Percentiles rank a stretch among this genome's conserved stretches.
These are phyloP conservation scores for Cymbopogon citratus DNA, from an alignment of 176 grass and related monocot species.

Conservation along the genomic window DNA sequence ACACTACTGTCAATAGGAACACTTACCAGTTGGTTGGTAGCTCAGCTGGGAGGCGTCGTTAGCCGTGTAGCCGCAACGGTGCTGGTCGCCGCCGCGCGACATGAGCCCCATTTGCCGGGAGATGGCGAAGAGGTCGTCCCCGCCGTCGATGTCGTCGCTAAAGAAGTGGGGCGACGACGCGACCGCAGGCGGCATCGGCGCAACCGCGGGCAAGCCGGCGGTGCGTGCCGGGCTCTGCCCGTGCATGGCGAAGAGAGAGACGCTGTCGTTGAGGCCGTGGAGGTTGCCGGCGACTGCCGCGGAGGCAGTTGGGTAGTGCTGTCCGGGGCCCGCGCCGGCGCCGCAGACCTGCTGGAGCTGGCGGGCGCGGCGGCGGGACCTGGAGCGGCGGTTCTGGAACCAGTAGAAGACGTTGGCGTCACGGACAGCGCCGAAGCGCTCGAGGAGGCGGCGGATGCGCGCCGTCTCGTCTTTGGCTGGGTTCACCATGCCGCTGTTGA, in stretches of 20 bases:
- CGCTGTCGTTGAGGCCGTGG: background rate
- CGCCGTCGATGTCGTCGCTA: conserved; percentile 4
- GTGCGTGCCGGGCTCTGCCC: background rate
- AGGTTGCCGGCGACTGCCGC: background rate
- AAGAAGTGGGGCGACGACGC: background rate
- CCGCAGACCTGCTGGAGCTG: conserved; percentile 45
- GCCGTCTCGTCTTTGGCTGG: conserved; percentile 48
- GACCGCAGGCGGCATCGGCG: background rate
- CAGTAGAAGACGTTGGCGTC: conserved; percentile 60
- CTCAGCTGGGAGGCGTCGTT: conserved; percentile 9
- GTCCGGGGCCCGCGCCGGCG: background rate
- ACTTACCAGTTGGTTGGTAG: conserved; percentile 29
- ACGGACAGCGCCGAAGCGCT: conserved; percentile 45
- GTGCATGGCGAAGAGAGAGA: conserved; percentile 13
- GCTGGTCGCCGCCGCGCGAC: conserved; percentile 1
- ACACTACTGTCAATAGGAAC: background rate
- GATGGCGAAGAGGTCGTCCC: conserved; percentile 51
- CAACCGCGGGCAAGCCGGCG: background rate
- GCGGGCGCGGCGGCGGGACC: conserved; percentile 46
- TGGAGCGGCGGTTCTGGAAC: conserved; percentile 58
- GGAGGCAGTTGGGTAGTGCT: background rate
- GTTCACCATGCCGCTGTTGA: conserved; percentile 61
- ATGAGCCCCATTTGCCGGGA: conserved; percentile 41
- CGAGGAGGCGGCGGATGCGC: conserved; percentile 39
- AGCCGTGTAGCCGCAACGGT: conserved; percentile 5